Conservation (phyloP, 495 filamentous ascomycete genomes). For the Extremus antarcticus region DNA sequence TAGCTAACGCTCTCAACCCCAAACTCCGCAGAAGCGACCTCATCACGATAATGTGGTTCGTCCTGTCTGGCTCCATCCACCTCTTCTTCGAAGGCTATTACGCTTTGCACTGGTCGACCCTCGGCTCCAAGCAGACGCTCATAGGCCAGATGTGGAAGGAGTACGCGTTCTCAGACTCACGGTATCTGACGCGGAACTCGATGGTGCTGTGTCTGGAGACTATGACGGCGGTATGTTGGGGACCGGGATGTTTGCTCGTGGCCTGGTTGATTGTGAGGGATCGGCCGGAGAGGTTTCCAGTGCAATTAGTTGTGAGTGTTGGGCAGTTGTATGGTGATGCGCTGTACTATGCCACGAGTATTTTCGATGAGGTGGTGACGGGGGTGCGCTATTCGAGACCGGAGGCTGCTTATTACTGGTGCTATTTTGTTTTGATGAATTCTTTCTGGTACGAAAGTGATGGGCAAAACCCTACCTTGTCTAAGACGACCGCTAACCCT, state of each 20-base stretch:
- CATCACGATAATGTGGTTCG: conserved; percentile 50
- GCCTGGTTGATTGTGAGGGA: conserved; percentile 48
- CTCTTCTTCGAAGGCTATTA: conserved; percentile 83
- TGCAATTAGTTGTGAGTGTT: conserved; percentile 62
- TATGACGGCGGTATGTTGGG: conserved; percentile 74
- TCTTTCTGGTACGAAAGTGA: conserved; percentile 75
- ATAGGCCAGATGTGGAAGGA: conserved; percentile 84
- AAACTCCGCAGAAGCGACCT: conserved; percentile 37
- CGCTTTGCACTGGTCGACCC: conserved; percentile 50
- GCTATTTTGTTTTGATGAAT: conserved; percentile 81
- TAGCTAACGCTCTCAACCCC: conserved; percentile 36
- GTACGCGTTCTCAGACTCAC: conserved; percentile 71
- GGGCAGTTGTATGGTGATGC: conserved; percentile 79
- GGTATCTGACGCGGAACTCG: conserved; percentile 66
- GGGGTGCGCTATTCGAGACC: conserved; percentile 57
- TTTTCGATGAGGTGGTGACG: conserved; percentile 51
- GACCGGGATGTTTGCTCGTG: conserved; percentile 63
- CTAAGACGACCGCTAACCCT: too few relatives aligned
- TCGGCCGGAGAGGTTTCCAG: conserved; percentile 54
- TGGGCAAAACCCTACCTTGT: too few relatives aligned
- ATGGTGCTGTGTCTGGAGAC: conserved; percentile 79
- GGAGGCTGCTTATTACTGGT: conserved; percentile 75
- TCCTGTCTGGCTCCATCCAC: conserved; percentile 53
- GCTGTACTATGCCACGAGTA: conserved; percentile 75
- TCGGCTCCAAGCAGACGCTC: conserved; percentile 49